Evolutionary conservation across 2,329 filamentous ascomycete species (phyloP), one percentile per base, ranked within the genome.

Genomic region (Stachybotrys chartarum): DNA sequence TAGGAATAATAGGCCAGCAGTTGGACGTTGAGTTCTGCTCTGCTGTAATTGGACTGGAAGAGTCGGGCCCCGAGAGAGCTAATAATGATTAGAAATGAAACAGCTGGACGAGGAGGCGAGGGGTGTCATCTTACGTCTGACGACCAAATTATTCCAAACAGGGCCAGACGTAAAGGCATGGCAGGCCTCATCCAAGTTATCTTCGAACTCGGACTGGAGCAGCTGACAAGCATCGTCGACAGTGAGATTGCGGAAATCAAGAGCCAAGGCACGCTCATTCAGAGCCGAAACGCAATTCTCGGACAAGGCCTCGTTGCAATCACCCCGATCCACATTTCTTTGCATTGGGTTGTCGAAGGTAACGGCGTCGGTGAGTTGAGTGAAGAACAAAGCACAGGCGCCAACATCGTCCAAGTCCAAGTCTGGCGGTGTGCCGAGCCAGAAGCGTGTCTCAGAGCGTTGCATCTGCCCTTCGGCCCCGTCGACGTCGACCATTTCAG

Each of bases 1-100:
- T 57, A 17, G 57, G 57, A 14, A 53, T 32, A 18, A 60, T 52
- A 14, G 57, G 55, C 57, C 55, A 60, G 46, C 57, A 59, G 18
- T 57, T 54, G 8, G 57, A 59, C 1, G 55, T 57, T 1, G 54
- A 54, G 44, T 60, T 60, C 4, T 60, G 39, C 14, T 55, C 35
- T 7, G 54, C 48, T 6, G 50, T 49, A 45, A 59, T 59, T 2
- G 54, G 46, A 3, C 56, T 42, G 10, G 35, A 6, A 14, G 35
- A 42, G 8, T 5, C 14, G 35, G 35, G 14, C 14, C 35, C 35
- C 8, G 35, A 42, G 14, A 42, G 35, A 14, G 35, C 35, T 42
- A 42, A 42, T 10, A 42, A 42, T 42, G 35, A 14, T 10, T 14
- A 42, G 35, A 10, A 42, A 42, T 10, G 8, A 6, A 42, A 14